These are phyloP conservation scores for Hydrangea macrophylla DNA, from an alignment of 148 eudicot genomes.

Conservation along the genomic window DNA sequence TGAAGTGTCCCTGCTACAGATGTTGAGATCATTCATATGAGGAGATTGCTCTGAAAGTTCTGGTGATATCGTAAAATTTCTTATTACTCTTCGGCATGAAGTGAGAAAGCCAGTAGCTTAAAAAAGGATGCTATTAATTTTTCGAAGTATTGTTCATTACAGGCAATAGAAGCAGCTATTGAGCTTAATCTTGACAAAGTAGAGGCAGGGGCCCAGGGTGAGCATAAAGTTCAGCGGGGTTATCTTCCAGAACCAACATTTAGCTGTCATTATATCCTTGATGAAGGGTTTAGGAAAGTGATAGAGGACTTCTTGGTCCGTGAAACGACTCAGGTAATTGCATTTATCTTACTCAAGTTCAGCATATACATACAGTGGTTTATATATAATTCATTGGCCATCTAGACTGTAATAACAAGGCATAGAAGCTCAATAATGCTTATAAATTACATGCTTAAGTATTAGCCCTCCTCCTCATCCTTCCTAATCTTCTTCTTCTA, in stretches of 20 bases:
- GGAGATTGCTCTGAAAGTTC: background rate
- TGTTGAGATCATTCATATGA: too few relatives aligned
- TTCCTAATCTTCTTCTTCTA: background rate
- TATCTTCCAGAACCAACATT: slow-evolving; percentile 87
- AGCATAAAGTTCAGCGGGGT: slow-evolving; percentile 96
- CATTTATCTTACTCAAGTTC: background rate
- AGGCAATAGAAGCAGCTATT: slow-evolving; percentile 99
- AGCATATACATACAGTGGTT: background rate
- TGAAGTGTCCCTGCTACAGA: too few relatives aligned
- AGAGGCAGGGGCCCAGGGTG: slow-evolving; percentile 99
- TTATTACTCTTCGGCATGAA: background rate
- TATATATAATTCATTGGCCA: background rate
- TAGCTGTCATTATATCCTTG: slow-evolving; percentile 81
- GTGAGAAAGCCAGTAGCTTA: background rate
- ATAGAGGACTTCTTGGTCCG: slow-evolving; percentile 66
- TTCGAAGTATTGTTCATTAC: slow-evolving; percentile 6
- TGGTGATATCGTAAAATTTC: background rate
- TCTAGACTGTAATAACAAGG: background rate
- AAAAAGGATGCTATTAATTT: slow-evolving; percentile 2
- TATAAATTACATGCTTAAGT: background rate
- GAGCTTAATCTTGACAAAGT: slow-evolving; percentile 82
- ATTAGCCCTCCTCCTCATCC: background rate
- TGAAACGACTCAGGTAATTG: slow-evolving; percentile 74
- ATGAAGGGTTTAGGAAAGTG: slow-evolving; percentile 64
- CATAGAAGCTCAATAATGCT: background rate